Evolutionary conservation across 2,329 filamentous ascomycete genomes (phyloP), one percentile per base, ranked within the genome.

Genomic region (Endoconidiophora laricicola): DNA sequence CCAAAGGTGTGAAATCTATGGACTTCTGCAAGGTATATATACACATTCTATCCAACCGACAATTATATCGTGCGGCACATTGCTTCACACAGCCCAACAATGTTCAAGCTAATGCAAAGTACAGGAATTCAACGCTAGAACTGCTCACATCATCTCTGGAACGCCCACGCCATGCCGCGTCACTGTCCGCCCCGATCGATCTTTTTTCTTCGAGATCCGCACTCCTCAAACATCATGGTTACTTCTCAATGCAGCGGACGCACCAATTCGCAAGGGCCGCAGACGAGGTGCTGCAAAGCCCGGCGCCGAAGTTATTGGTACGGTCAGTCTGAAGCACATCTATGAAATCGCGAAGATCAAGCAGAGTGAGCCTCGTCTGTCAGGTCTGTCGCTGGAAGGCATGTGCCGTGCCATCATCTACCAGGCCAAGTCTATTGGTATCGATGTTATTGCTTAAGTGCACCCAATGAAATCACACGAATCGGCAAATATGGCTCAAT

Each of bases 321-420:
- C 77, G 3, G 74, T 98, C 50, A 91, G 83, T 59, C 68, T 98
- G 60, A 98, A 98, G 72, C 91, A 98, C 67, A 71, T 98, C 20
- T 96, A 87, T 67, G 90, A 96, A 69, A 96, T 98, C 65, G 91
- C 91, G 56, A 88, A 86, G 72, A 93, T 98, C 61, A 98, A 98
- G 74, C 82, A 86, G 57, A 70, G 74, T 48, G 85, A 91, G 66
- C 68, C 80, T 54, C 73, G 85, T 52, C 65, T 90, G 55, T 86
- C 83, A 2, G 84, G 83, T 2, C 62, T 86, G 58, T 73, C 76
- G 44, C 65, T 88, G 48, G 72, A 86, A 62, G 80, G 81, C 1
- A 60, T 90, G 24, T 86, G 83, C 67, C 79, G 74, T 65, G 77
- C 79, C 49, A 70, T 90, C 54, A 85, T 90, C 57, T 79, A 70